A percentile compares a stretch with the other conserved stretches of the same genome.
Evolutionary conservation across 176 grass and related monocot genomes (phyloP).

Genomic region (Lolium multiflorum): DNA sequence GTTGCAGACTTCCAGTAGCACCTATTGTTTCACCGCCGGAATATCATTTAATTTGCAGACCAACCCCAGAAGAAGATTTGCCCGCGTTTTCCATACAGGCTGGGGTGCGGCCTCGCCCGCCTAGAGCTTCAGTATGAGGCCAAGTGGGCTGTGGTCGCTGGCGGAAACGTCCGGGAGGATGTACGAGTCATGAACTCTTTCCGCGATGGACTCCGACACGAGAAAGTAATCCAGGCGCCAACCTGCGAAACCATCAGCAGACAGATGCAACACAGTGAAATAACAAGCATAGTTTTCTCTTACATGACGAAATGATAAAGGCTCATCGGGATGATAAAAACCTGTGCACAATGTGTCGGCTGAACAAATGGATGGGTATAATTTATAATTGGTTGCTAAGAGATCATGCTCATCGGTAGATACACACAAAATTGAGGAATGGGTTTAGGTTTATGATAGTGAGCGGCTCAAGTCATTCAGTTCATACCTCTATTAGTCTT

Average conservation of each 20-base stretch:
- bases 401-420: too few relatives aligned
- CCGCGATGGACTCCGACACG: constrained; percentile 54
- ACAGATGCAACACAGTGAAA: constrained; percentile 11
- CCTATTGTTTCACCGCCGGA: too few relatives aligned
- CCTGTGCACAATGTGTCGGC: neutral
- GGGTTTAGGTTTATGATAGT: neutral
- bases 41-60: neutral
- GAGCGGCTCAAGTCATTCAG: neutral
- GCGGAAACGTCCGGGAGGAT: constrained; percentile 63
- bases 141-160: constrained; percentile 73
- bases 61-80: neutral
- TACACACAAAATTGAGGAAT: neutral
- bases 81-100: neutral
- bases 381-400: too few relatives aligned
- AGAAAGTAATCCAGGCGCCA: constrained; percentile 81
- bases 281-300: too few relatives aligned
- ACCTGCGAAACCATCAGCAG: constrained; percentile 36
- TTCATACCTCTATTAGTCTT: constrained; percentile 71
- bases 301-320: too few relatives aligned
- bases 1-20: too few relatives aligned
- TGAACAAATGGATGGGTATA: neutral
- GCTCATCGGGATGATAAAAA: neutral
- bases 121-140: constrained; percentile 68
- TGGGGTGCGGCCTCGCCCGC: neutral
- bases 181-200: constrained; percentile 65